A percentile compares a stretch with the other conserved stretches of the same genome.
Evolutionary conservation across 2,329 filamentous ascomycete genomes (phyloP).

Genomic region (Lasiodiplodia hormozganensis): DNA sequence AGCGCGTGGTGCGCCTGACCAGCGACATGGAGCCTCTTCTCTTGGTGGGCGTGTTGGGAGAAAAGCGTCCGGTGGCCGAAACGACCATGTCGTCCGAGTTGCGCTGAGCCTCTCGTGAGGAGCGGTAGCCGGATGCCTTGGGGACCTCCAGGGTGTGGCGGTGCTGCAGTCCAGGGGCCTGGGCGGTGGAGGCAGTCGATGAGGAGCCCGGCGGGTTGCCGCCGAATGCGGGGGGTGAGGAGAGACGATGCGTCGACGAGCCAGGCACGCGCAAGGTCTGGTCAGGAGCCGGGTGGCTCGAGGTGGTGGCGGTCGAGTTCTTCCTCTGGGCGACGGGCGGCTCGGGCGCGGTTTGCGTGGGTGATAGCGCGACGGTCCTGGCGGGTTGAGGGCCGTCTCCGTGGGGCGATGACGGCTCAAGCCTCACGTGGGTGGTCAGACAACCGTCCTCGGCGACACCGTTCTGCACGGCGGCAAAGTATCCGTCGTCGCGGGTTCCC

Average conservation of each 20-base stretch:
- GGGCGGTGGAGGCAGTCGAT: conserved; percentile 48
- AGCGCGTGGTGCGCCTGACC: conserved; percentile 80
- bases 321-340: conserved; percentile 31
- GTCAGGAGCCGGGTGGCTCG: conserved; percentile 35
- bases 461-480: conserved; percentile 51
- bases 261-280: conserved; percentile 47
- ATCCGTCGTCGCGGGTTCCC: conserved; percentile 52
- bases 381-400: conserved; percentile 34
- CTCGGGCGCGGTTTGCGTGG: background rate
- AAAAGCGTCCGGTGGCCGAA: conserved; percentile 80
- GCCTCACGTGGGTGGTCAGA: conserved; percentile 45
- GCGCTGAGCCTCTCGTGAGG: conserved; percentile 67
- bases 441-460: conserved; percentile 46
- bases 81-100: conserved; percentile 61
- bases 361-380: conserved; percentile 17
- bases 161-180: conserved; percentile 71
- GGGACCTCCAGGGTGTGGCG: conserved; percentile 90
- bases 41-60: conserved; percentile 68
- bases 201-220: conserved; percentile 38
- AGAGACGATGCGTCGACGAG: conserved; percentile 58
- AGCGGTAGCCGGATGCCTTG: conserved; percentile 67
- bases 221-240: conserved; percentile 67
- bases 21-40: conserved; percentile 85
- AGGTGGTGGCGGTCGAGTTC: conserved; percentile 36
- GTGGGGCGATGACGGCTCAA: conserved; percentile 40